Conservation (phyloP, 305 asterid genomes). For the Fraxinus baroniana region DNA sequence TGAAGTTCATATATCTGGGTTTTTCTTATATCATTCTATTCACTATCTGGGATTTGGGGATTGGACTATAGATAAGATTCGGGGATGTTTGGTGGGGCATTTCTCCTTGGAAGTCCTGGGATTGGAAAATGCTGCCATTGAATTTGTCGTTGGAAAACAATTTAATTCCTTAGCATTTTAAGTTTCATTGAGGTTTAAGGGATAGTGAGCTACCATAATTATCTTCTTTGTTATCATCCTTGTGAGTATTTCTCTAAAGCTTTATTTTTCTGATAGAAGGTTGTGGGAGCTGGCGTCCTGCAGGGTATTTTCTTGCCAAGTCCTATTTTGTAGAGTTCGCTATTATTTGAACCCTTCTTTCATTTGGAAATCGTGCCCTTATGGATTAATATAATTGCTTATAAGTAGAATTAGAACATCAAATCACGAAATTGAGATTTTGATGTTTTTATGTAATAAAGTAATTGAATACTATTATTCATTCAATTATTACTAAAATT, state of each 20-base stretch:
- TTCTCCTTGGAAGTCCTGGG: background rate
- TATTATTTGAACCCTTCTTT: background rate
- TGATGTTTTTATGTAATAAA: background rate
- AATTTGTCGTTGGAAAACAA: background rate
- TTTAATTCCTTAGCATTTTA: background rate
- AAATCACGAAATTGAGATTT: background rate
- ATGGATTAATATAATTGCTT: background rate
- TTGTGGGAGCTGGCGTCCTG: background rate
- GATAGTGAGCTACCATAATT: background rate
- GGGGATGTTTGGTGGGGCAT: background rate
- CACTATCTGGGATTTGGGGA: background rate
- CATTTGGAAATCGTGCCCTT: background rate
- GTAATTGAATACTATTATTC: background rate
- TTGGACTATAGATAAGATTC: background rate
- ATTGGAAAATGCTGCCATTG: background rate
- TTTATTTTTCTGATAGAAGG: background rate
- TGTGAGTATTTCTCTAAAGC: background rate
- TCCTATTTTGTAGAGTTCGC: background rate
- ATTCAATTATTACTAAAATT: background rate
- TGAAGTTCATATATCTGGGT: background rate
- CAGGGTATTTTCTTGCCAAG: background rate
- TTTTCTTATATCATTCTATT: background rate
- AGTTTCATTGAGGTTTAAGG: background rate
- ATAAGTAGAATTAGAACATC: background rate
- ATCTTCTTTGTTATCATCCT: background rate